Base-by-base conservation (phyloP, 2,329 filamentous ascomycete species). In the Colletotrichum eremochloae region DNA sequence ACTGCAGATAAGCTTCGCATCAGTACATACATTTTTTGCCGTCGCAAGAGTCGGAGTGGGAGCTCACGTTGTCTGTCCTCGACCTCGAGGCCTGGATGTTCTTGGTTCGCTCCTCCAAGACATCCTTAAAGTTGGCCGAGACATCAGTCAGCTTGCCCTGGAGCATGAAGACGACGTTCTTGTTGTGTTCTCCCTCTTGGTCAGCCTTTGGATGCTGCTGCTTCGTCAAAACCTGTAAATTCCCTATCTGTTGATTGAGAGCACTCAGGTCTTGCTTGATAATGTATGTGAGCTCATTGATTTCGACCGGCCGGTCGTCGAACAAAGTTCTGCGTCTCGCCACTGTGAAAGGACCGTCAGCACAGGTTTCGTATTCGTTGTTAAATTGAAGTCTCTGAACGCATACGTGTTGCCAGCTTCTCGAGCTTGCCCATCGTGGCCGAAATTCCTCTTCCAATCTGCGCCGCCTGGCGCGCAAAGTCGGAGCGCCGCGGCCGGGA, bases 271-370 rank as follows among this genome's bases (percentile, higher is more conserved):
- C 96, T 86, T 98, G 96, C 85, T 98, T 98, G 86, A 98, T 98
- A 79, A 98, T 93, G 79, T 93, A 96, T 9, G 94, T 96, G 80
- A 97, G 88, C 82, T 97, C 94, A 78, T 94, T 94, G 80, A 97
- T 96, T 83, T 99, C 96, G 67, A 98, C 94, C 0, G 96, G 95
- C 80, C 94, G 91, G 84, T 99, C 96, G 82, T 99, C 96, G 81
- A 99, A 99, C 55, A 99, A 91, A 12, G 96, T 97, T 84, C 97
- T 97, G 79, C 96, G 91, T 82, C 95, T 96, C n/a, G 96, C 96
- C 80, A 99, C 91, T 93, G 73, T 36, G 14, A 40, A n/a, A 40
- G 14, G 6, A 36, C 15, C 29, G 62, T 72, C n/a, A 75, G 68
- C 20, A 55, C 48, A 50, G 50, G 53, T 12, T 42, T 38, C 31